Evolutionary conservation across 306 rosid genomes (phyloP).

Genomic region (Vigna hirtella): DNA sequence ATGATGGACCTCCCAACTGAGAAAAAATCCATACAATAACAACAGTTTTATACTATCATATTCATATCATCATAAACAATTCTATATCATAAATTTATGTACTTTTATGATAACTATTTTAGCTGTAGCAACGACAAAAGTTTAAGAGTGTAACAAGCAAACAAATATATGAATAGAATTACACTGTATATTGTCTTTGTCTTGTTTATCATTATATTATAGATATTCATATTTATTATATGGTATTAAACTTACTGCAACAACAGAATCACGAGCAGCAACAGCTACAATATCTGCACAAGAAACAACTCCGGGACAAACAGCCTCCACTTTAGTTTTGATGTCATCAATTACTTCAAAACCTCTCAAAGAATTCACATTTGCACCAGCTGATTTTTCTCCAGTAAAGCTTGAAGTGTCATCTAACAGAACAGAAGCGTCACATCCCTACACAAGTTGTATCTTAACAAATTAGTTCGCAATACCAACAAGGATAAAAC

Average conservation of each 20-base stretch:
- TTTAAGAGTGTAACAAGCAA: too few species aligned
- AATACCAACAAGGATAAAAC: not conserved
- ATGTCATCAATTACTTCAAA: conserved; percentile 63
- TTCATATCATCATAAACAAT: too few species aligned
- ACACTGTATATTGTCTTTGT: not conserved
- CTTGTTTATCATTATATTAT: not conserved
- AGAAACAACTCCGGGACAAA: conserved; percentile 68
- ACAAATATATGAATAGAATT: not conserved
- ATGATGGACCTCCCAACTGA: conserved; percentile 72
- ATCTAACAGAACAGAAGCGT: conserved; percentile 64
- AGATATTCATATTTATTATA: not conserved
- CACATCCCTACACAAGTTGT: conserved; percentile 59
- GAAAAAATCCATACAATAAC: too few species aligned
- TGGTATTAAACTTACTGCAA: conserved; percentile 49
- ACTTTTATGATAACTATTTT: too few species aligned
- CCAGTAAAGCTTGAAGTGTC: conserved; percentile 60
- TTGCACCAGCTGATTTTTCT: conserved; percentile 65
- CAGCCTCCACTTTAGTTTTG: conserved; percentile 54
- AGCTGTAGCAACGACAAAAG: too few species aligned
- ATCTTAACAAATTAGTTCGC: not conserved
- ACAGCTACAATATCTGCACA: conserved; percentile 68
- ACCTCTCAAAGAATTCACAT: conserved; percentile 60
- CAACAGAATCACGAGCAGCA: conserved; percentile 67
- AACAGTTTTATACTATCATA: too few species aligned
- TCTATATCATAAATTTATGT: too few species aligned